Evolutionary conservation across 1,139 yeast genomes (phyloP).

Genomic region (Saccharomycopsis crataegensis): DNA sequence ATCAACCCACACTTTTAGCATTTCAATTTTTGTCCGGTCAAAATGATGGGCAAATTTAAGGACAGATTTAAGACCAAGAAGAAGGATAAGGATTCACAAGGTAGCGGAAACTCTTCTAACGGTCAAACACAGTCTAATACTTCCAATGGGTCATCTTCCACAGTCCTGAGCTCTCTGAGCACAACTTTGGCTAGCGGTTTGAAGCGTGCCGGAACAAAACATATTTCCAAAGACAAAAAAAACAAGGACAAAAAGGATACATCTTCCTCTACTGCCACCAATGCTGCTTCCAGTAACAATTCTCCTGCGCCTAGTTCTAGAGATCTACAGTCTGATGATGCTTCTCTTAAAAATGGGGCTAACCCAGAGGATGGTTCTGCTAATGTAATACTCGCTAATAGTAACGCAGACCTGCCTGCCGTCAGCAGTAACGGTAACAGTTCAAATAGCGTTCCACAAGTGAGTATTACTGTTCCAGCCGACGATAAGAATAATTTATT

Average conservation of each 20-base stretch:
- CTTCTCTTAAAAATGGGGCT: not conserved
- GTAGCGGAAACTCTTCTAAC: not conserved
- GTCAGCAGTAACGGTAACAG: no score
- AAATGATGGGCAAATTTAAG: slow-evolving; percentile 20
- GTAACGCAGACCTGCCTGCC: not conserved
- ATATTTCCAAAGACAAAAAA: slow-evolving; percentile 15
- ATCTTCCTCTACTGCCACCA: not conserved
- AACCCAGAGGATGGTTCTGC: not conserved
- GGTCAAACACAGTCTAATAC: not conserved
- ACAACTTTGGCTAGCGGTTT: slow-evolving; percentile 7
- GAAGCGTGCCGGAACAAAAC: slow-evolving; percentile 19
- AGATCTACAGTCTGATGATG: not conserved
- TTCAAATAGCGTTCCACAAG: slow-evolving; percentile 1
- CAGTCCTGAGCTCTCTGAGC: not conserved
- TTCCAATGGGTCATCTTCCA: not conserved
- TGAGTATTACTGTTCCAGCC: not conserved
- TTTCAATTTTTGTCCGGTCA: not conserved
- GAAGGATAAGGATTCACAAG: slow-evolving; percentile 6
- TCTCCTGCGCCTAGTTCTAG: not conserved
- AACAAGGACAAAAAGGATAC: slow-evolving; percentile 11
- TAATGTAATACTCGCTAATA: not conserved
- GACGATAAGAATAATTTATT: slow-evolving; percentile 4
- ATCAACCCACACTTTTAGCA: no score
- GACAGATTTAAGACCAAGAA: slow-evolving; percentile 19
- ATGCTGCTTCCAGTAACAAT: not conserved